Conservation (phyloP, 2,329 filamentous ascomycete species). For the Penicillium occitanis region DNA sequence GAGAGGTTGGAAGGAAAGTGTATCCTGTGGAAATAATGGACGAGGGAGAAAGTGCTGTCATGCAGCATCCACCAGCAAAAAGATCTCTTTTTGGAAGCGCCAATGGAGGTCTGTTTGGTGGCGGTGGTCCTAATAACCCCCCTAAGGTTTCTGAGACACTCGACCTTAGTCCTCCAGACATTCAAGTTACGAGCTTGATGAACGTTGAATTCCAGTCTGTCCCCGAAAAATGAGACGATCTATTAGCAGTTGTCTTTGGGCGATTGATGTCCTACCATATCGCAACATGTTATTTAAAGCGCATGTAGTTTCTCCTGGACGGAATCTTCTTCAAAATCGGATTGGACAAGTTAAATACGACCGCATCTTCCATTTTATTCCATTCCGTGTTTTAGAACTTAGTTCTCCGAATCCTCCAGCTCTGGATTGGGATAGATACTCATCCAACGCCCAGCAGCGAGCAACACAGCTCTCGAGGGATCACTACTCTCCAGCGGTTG, state of each 20-base stretch:
- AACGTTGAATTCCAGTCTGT: constrained; percentile 2
- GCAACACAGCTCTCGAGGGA: too few relatives aligned
- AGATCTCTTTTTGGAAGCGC: constrained; percentile 2
- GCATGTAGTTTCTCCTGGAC: too few relatives aligned
- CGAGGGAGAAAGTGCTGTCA: background rate
- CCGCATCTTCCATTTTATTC: too few relatives aligned
- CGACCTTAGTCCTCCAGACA: constrained; percentile 5
- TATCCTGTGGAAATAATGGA: background rate
- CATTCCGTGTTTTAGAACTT: too few relatives aligned
- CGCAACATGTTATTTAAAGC: too few relatives aligned
- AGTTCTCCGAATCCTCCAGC: too few relatives aligned
- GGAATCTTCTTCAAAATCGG: too few relatives aligned
- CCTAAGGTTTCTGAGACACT: background rate
- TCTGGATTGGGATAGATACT: too few relatives aligned
- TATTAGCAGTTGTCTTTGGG: background rate
- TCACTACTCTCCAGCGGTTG: too few relatives aligned
- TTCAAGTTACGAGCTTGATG: constrained; percentile 6
- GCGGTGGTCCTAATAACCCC: background rate
- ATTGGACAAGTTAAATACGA: too few relatives aligned
- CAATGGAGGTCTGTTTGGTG: background rate
- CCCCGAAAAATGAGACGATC: background rate
- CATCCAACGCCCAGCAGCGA: too few relatives aligned
- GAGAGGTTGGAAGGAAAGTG: background rate
- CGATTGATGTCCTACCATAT: background rate
- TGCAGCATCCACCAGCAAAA: background rate